Evolutionary conservation across 2,329 filamentous ascomycete genomes (phyloP), one percentile per base, ranked within the genome.

Genomic region (Plectosphaerella cucumerina): DNA sequence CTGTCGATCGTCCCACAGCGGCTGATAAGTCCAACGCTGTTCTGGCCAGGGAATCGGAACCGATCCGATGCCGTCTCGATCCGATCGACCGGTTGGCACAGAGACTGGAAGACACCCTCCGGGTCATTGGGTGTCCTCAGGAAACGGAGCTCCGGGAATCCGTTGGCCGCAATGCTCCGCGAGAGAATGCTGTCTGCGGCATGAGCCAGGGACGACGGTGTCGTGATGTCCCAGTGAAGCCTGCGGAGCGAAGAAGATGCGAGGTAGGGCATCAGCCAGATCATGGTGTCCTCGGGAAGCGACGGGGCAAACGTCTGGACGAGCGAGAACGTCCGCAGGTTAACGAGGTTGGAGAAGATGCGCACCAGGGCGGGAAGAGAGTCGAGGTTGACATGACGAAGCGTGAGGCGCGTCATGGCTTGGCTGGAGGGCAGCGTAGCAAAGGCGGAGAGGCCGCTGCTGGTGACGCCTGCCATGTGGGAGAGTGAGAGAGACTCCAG

Each of bases 41-140:
- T 48, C 37, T 43, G 51, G 10, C 48, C 48, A 23, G 52, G 61
- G 4, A 58, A 59, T 18, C 68, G 70, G 60, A 74, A 77, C 20
- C 74, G 73, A 54, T 83, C 78, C 10, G 66, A 67, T 1, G 77
- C 72, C 20, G 78, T 68, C 39, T 82, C 75, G 18, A 81, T 71
- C 26, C 74, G 73, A 26, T 79, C 78, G 4, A 76, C 70, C 1
- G 87, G 87, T 42, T 76, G 78, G 65, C 88, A 92, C 1, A 90
- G 74, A 1, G 73, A 69, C 66, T 92, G 88, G 55, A 91, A 82
- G 8, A 80, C 58, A 22, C 87, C 88, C 5, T 88, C 80, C 1
- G 85, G 79, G 56, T 92, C 88, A 51, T 82, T 82, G 1, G 86
- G 88, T 0, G 82, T 74, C 49, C 87, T 81, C 17, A 91, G 68